Evolutionary conservation across 352 stramenopile species (phyloP).

Genomic region (Peronospora belbahrii): DNA sequence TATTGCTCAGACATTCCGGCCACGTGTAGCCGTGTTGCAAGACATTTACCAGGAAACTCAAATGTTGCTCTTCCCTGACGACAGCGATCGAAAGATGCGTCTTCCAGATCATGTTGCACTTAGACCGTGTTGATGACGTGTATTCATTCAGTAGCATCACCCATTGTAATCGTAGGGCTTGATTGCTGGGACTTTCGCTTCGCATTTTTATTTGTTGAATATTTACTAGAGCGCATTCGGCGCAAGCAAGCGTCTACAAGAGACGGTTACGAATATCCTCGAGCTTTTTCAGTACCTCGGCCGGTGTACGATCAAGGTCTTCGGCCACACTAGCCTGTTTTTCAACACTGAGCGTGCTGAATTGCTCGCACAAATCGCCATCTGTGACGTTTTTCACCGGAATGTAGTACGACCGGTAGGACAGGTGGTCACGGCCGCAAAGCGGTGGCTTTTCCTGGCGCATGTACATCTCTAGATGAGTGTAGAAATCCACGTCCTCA

Average conservation of each 20-base stretch:
- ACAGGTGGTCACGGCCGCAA: constrained; percentile 93
- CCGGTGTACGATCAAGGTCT: constrained; percentile 92
- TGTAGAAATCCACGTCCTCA: constrained; percentile 98
- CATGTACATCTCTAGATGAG: constrained; percentile 96
- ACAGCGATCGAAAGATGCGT: constrained; percentile 31
- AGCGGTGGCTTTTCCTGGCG: constrained; percentile 87
- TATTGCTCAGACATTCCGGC: constrained; percentile 50
- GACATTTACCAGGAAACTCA: constrained; percentile 62
- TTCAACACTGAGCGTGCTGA: constrained; percentile 85
- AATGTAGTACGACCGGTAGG: constrained; percentile 96
- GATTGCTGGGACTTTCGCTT: constrained; percentile 6
- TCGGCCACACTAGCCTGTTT: constrained; percentile 95
- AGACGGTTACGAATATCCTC: constrained; percentile 96
- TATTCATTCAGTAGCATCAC: neutral
- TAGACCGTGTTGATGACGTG: constrained; percentile 2
- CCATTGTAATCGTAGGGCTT: neutral
- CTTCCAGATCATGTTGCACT: constrained; percentile 25
- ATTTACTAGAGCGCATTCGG: constrained; percentile 85
- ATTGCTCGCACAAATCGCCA: constrained; percentile 97
- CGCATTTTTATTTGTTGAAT: constrained; percentile 6
- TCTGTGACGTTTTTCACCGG: constrained; percentile 98
- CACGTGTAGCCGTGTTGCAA: constrained; percentile 54
- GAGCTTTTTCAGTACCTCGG: constrained; percentile 98
- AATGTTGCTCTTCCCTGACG: constrained; percentile 46
- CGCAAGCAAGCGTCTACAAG: constrained; percentile 66